Percentiles rank a stretch among this genome's conserved stretches.
phyloP scores from a whole-genome alignment of 768 basidiomycete genomes.

The Cyclocybe aegerita region DNA sequence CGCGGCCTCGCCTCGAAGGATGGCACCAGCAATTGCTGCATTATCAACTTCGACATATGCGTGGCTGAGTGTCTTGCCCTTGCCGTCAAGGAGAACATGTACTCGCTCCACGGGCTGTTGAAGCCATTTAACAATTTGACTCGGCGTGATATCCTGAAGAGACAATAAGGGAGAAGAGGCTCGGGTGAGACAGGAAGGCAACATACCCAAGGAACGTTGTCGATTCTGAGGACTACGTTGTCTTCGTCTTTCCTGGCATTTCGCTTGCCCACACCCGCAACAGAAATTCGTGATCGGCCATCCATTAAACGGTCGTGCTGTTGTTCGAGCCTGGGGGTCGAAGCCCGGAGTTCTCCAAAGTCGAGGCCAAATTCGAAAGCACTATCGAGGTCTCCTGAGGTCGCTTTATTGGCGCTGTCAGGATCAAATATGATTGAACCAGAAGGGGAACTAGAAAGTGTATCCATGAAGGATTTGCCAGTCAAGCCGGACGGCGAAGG shows the following conservation, averaged over 20 bases:
- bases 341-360: conserved; percentile 36
- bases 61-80: conserved; percentile 84
- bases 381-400: conserved; percentile 30
- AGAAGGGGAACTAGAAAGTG: conserved; percentile 31
- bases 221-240: conserved; percentile 72
- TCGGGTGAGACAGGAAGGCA: not conserved
- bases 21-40: conserved; percentile 61
- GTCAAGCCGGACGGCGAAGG: conserved; percentile 1
- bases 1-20: conserved; percentile 57
- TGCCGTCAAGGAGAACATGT: conserved; percentile 76
- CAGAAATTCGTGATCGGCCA: conserved; percentile 10
- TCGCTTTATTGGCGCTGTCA: conserved; percentile 5
- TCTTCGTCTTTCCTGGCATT: conserved; percentile 29
- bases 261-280: conserved; percentile 10
- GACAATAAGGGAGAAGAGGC: conserved; percentile 1
- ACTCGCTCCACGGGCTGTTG: conserved; percentile 69
- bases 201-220: conserved; percentile 87
- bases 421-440: conserved; percentile 17
- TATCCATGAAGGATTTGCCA: conserved; percentile 31
- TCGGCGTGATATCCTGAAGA: conserved; percentile 78
- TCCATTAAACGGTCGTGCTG: conserved; percentile 13
- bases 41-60: conserved; percentile 76
- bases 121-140: conserved; percentile 66
- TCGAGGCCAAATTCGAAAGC: conserved; percentile 43
- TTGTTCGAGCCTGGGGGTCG: conserved; percentile 41